Evolutionary conservation across 371 early-diverging fungal genomes (phyloP).

Genomic region (Mucor mucedo): DNA sequence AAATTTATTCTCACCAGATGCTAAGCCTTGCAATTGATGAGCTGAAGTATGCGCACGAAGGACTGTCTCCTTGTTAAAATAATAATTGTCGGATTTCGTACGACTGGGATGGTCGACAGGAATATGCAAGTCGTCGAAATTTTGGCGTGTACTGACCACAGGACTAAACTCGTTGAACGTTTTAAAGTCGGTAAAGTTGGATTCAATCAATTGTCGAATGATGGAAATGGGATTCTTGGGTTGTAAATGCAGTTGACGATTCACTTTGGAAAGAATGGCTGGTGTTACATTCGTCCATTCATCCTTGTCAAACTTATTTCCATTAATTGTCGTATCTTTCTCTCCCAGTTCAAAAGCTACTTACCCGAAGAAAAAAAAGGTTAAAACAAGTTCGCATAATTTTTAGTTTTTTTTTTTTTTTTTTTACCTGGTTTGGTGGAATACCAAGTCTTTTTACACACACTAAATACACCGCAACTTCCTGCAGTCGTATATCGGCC

Average conservation of each 20-base stretch:
- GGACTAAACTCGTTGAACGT: slow-evolving; percentile 74
- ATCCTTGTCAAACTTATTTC: slow-evolving; percentile 64
- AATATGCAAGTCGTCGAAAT: slow-evolving; percentile 93
- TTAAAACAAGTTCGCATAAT: neutral
- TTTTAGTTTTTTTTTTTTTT: too few relatives aligned
- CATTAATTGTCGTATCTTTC: slow-evolving; percentile 53
- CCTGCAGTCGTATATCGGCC: slow-evolving; percentile 8
- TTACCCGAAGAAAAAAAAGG: neutral
- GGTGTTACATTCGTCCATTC: slow-evolving; percentile 81
- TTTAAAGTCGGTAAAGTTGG: slow-evolving; percentile 70
- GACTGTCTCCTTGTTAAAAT: slow-evolving; percentile 79
- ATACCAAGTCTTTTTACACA: slow-evolving; percentile 6
- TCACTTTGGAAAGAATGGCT: slow-evolving; percentile 77
- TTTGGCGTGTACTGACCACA: slow-evolving; percentile 80
- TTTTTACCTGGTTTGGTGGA: slow-evolving; percentile 8
- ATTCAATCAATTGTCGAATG: slow-evolving; percentile 80
- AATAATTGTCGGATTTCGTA: slow-evolving; percentile 88
- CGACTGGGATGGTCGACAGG: slow-evolving; percentile 86
- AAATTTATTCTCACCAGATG: slow-evolving; percentile 59
- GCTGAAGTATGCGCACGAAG: slow-evolving; percentile 96
- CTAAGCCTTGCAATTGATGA: slow-evolving; percentile 84
- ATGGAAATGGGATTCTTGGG: slow-evolving; percentile 89
- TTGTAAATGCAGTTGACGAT: slow-evolving; percentile 78
- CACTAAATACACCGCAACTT: slow-evolving; percentile 1
- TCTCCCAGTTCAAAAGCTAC: slow-evolving; percentile 26